Evolutionary conservation across 2,329 filamentous ascomycete species (phyloP).

Genomic region (Fusarium tupiense): DNA sequence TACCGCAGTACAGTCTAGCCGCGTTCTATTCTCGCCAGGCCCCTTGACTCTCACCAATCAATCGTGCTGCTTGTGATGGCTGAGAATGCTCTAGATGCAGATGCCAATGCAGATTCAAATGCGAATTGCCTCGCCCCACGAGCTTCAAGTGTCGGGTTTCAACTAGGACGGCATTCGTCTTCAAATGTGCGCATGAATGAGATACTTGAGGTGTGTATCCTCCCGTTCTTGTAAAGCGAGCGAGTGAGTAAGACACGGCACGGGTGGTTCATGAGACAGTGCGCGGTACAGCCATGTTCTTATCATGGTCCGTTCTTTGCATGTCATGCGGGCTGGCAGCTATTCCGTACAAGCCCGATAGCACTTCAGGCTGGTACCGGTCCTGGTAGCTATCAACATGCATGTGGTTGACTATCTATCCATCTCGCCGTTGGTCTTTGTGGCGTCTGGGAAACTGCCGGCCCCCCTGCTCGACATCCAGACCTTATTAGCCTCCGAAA

Average conservation of each 20-base stretch:
- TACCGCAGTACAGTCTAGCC: neutral
- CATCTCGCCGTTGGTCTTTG: neutral
- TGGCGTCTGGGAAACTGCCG: constrained; percentile 24
- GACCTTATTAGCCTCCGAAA: constrained; percentile 31
- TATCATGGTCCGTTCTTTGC: neutral
- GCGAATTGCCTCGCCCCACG: constrained; percentile 12
- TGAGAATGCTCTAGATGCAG: constrained; percentile 11
- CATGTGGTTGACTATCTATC: neutral
- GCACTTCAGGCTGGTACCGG: neutral
- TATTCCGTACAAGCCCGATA: neutral
- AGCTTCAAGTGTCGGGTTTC: constrained; percentile 34
- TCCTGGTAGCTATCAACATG: neutral
- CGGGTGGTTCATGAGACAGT: constrained; percentile 8
- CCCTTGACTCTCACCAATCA: neutral
- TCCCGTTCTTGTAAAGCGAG: neutral
- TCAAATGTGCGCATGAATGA: constrained; percentile 56
- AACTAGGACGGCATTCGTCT: constrained; percentile 37
- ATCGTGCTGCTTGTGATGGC: constrained; percentile 7
- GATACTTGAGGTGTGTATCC: constrained; percentile 57
- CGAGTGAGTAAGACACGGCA: neutral
- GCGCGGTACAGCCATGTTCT: neutral
- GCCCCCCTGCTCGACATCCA: constrained; percentile 23
- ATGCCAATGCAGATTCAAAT: constrained; percentile 1
- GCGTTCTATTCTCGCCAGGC: neutral
- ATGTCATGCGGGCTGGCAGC: neutral